Evolutionary conservation across 495 filamentous ascomycete species (phyloP).

Genomic region (Penicillium tannophilum): DNA sequence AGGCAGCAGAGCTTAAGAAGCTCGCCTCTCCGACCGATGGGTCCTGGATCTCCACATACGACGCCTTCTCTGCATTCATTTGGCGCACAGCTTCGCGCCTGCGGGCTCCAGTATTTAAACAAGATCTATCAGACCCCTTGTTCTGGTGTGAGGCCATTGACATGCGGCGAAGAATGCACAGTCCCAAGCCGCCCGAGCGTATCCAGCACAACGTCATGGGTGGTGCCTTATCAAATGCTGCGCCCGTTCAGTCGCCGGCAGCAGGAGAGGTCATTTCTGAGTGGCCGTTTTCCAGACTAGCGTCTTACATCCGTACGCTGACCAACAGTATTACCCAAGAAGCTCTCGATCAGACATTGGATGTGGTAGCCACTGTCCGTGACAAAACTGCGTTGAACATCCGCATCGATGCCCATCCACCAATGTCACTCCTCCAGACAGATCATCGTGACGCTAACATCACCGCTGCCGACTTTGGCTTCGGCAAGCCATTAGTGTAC

Average conservation of each 20-base stretch:
- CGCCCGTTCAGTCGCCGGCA: neutral
- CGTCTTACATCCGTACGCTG: constrained; percentile 38
- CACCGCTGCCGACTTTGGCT: constrained; percentile 25
- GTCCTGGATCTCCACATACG: constrained; percentile 45
- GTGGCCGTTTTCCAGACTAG: constrained; percentile 34
- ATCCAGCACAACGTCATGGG: constrained; percentile 41
- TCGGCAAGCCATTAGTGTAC: constrained; percentile 23
- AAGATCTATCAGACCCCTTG: constrained; percentile 23
- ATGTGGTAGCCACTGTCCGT: constrained; percentile 33
- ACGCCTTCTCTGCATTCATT: constrained; percentile 43
- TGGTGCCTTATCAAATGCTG: constrained; percentile 23
- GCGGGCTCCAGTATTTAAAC: constrained; percentile 35
- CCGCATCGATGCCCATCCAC: constrained; percentile 22
- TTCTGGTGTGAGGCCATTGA: constrained; percentile 40
- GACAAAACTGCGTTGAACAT: constrained; percentile 38
- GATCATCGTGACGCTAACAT: constrained; percentile 30
- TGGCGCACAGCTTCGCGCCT: constrained; percentile 37
- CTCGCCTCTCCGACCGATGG: constrained; percentile 34
- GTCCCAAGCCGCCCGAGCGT: constrained; percentile 29
- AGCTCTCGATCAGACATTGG: constrained; percentile 27
- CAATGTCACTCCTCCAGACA: constrained; percentile 26
- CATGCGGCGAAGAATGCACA: constrained; percentile 40
- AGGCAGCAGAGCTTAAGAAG: constrained; percentile 41
- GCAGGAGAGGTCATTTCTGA: neutral
- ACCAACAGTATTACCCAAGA: constrained; percentile 38